Percentiles rank a stretch among this genome's conserved stretches.
Evolutionary conservation across 441 rosid genomes (phyloP).

Genomic region (Theobroma grandiflorum): DNA sequence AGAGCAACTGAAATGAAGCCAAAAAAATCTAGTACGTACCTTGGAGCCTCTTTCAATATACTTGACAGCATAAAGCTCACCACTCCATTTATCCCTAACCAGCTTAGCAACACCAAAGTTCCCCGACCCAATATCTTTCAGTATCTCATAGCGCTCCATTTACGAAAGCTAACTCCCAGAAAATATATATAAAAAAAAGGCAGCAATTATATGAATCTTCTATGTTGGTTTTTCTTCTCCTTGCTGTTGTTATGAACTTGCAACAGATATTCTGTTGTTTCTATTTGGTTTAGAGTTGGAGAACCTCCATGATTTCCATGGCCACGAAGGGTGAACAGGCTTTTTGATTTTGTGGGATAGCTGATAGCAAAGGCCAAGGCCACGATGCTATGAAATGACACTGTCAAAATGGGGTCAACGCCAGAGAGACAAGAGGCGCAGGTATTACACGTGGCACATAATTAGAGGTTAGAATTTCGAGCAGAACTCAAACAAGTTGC

Average conservation of each 20-base stretch:
- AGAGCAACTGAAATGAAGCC: background rate
- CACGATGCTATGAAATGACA: conserved; percentile 5
- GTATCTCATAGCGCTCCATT: conserved; percentile 70
- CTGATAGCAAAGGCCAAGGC: conserved; percentile 17
- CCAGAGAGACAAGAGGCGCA: background rate
- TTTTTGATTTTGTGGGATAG: background rate
- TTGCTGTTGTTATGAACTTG: background rate
- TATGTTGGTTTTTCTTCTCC: background rate
- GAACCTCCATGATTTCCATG: conserved; percentile 3
- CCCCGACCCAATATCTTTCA: conserved; percentile 74
- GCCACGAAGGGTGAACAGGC: background rate
- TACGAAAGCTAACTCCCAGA: background rate
- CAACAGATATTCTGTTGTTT: background rate
- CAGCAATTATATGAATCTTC: background rate
- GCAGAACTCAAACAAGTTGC: conserved; percentile 26
- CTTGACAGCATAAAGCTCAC: conserved; percentile 65
- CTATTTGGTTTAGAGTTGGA: background rate
- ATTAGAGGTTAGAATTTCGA: conserved; percentile 23
- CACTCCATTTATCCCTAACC: conserved; percentile 58
- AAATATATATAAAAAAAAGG: background rate
- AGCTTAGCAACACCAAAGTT: conserved; percentile 79
- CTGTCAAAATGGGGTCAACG: conserved; percentile 35
- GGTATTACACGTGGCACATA: conserved; percentile 29
- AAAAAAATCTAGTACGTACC: conserved; percentile 32
- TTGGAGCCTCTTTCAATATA: conserved; percentile 72